phyloP scores from a whole-genome alignment of 768 basidiomycete species.

The Hygrophoropsis aurantiaca region DNA sequence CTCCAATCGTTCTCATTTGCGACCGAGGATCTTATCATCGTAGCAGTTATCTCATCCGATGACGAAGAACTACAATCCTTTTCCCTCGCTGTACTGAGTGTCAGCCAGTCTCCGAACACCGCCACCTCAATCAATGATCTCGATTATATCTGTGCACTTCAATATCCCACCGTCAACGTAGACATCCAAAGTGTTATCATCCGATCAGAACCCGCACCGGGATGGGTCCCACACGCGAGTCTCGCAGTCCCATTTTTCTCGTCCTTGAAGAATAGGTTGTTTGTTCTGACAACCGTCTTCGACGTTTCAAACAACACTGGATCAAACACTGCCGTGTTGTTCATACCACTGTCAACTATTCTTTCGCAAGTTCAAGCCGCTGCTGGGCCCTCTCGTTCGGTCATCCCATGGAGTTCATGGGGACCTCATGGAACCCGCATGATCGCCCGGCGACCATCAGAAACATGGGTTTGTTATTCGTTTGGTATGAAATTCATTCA shows the following conservation, averaged over 20 bases:
- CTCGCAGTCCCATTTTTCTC: constrained; percentile 17
- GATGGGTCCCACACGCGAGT: constrained; percentile 17
- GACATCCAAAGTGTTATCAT: constrained; percentile 21
- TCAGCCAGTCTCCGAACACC: constrained; percentile 8
- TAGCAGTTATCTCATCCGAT: constrained; percentile 7
- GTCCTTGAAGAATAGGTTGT: constrained; percentile 29
- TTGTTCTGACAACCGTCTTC: too few species aligned
- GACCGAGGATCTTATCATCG: constrained; percentile 27
- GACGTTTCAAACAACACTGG: too few species aligned
- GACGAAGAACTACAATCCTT: constrained; percentile 3
- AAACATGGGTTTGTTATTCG: constrained; percentile 35
- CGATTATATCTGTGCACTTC: constrained; percentile 23
- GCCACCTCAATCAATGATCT: constrained; percentile 11
- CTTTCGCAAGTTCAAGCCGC: constrained; percentile 21
- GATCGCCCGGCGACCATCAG: constrained; percentile 23
- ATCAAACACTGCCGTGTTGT: constrained; percentile 26
- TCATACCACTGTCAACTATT: constrained; percentile 31
- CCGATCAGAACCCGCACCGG: constrained; percentile 32
- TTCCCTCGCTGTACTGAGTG: constrained; percentile 18
- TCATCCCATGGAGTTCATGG: constrained; percentile 30
- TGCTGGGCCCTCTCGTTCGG: background rate
- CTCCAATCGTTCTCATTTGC: constrained; percentile 36
- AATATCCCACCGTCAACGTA: constrained; percentile 20
- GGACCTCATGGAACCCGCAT: constrained; percentile 30
- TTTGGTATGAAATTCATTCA: constrained; percentile 34